These are phyloP conservation scores for Claviceps sp. DNA, from an alignment of 2,329 filamentous ascomycete species.

Conservation along the genomic window DNA sequence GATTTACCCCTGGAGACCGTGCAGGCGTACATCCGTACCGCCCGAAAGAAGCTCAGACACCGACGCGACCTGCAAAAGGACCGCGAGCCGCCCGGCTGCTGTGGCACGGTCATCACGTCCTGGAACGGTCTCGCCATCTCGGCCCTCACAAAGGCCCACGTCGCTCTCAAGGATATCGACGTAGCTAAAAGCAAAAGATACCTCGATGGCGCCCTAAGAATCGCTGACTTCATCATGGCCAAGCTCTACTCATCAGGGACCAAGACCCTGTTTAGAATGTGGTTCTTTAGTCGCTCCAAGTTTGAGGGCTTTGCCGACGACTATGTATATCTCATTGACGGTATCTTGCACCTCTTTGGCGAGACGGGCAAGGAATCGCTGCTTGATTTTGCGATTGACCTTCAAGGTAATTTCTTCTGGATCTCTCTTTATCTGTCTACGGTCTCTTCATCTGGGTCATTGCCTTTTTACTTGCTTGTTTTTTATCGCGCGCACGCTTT, in stretches of 20 bases:
- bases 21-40: conserved; percentile 49
- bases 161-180: conserved; percentile 49
- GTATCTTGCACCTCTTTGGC: conserved; percentile 73
- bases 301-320: conserved; percentile 77
- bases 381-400: conserved; percentile 64
- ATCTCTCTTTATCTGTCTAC: too few relatives aligned
- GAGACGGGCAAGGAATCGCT: conserved; percentile 63
- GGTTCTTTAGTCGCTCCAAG: conserved; percentile 47
- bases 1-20: conserved; percentile 58
- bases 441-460: too few relatives aligned
- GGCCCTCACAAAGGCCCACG: conserved; percentile 63
- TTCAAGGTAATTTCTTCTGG: conserved; percentile 49
- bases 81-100: conserved; percentile 62
- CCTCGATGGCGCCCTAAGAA: conserved; percentile 49
- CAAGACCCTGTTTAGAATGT: conserved; percentile 59
- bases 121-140: conserved; percentile 86
- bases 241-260: conserved; percentile 49
- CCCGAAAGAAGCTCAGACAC: conserved; percentile 53
- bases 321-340: conserved; percentile 78
- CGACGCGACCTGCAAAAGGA: conserved; percentile 51
- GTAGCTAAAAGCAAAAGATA: conserved; percentile 45
- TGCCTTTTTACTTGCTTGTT: too few relatives aligned
- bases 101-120: conserved; percentile 76
- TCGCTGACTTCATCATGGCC: conserved; percentile 57
- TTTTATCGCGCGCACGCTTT: too few relatives aligned